Evolutionary conservation across 129 eudicot species (phyloP).

Genomic region (Cynara cardunculus): DNA sequence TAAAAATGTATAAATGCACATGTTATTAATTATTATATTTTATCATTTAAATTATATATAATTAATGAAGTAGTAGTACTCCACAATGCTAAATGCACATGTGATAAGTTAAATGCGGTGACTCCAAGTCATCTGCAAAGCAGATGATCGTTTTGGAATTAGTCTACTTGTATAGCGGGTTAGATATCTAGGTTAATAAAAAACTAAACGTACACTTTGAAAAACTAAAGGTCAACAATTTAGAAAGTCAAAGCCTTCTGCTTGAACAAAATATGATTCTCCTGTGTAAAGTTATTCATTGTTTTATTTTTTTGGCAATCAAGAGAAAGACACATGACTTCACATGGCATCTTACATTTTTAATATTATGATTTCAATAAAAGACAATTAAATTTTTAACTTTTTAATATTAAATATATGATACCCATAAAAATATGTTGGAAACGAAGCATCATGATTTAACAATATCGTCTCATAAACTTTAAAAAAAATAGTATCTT

Average conservation of each 20-base stretch:
- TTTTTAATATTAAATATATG: not conserved
- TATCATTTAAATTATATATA: too few relatives aligned
- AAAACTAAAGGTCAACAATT: not conserved
- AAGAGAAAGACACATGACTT: slow-evolving; percentile 39
- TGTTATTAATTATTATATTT: too few relatives aligned
- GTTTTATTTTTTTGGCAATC: slow-evolving; percentile 30
- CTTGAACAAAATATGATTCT: slow-evolving; percentile 25
- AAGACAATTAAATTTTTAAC: slow-evolving; percentile 16
- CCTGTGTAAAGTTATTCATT: slow-evolving; percentile 27
- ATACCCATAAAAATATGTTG: slow-evolving; percentile 16
- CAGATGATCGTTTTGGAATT: too few relatives aligned
- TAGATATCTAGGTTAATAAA: too few relatives aligned
- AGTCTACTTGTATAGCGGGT: too few relatives aligned
- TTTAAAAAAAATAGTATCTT: not conserved
- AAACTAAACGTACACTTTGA: too few relatives aligned
- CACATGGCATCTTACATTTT: slow-evolving; percentile 30
- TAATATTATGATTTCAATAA: slow-evolving; percentile 4
- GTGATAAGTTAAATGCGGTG: too few relatives aligned
- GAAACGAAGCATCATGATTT: slow-evolving; percentile 19
- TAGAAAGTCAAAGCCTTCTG: slow-evolving; percentile 18
- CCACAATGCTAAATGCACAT: too few relatives aligned
- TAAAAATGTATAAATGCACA: too few relatives aligned
- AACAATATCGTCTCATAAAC: not conserved
- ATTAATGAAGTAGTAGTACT: too few relatives aligned
- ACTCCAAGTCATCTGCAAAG: too few relatives aligned